Percentiles rank a stretch among this genome's conserved stretches.
Evolutionary conservation across 768 basidiomycete species (phyloP).

Genomic region (Hypsizygus marmoreus): DNA sequence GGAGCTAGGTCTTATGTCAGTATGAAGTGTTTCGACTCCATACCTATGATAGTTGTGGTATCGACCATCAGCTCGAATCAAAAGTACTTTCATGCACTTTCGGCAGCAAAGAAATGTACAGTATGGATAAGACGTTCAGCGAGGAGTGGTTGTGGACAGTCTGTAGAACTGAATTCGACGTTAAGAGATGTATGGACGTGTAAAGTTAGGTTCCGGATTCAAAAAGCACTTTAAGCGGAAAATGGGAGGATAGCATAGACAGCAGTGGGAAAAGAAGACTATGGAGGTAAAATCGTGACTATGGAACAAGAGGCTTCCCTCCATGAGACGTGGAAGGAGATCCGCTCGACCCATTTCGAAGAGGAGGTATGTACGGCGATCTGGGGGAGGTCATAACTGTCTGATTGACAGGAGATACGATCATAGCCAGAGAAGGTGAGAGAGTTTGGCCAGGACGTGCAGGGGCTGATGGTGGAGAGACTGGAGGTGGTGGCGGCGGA

Average conservation of each 20-base stretch:
- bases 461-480: constrained; percentile 26
- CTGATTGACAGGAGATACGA: constrained; percentile 57
- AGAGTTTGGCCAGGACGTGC: constrained; percentile 46
- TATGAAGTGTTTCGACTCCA: not conserved
- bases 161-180: too few species aligned
- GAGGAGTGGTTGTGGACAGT: too few species aligned
- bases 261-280: constrained; percentile 1
- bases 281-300: constrained; percentile 9
- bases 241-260: constrained; percentile 5
- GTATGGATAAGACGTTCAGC: too few species aligned
- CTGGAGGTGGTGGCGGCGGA: constrained; percentile 27
- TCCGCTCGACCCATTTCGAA: constrained; percentile 23
- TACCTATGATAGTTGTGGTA: not conserved
- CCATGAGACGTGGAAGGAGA: constrained; percentile 28
- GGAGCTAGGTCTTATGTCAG: constrained; percentile 23
- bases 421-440: constrained; percentile 65
- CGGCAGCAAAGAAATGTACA: too few species aligned
- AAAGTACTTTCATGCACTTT: too few species aligned
- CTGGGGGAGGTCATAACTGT: constrained; percentile 39
- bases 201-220: too few species aligned
- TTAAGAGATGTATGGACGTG: too few species aligned
- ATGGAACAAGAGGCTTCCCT: constrained; percentile 23
- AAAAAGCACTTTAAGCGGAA: too few species aligned
- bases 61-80: too few species aligned
- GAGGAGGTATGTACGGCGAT: constrained; percentile 30